These are phyloP conservation scores for Drechslerella coelobrocha DNA, from an alignment of 2,329 filamentous ascomycete species.

Conservation along the genomic window DNA sequence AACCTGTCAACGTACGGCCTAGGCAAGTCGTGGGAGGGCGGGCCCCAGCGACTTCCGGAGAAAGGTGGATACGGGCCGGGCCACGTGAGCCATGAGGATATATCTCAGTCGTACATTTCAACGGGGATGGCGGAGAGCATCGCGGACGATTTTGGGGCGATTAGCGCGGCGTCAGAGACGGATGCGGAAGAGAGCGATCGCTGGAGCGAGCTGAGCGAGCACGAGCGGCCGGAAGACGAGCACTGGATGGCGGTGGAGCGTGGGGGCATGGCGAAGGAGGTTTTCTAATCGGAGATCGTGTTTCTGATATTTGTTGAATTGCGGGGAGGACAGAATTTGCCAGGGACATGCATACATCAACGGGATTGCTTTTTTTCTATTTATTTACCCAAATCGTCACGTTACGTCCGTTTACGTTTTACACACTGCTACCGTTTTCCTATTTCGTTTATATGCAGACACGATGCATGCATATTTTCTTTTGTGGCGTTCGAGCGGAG, in stretches of 20 bases:
- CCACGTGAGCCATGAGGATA: slow-evolving; percentile 35
- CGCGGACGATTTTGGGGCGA: slow-evolving; percentile 39
- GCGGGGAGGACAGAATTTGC: too few relatives aligned
- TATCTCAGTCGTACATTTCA: slow-evolving; percentile 42
- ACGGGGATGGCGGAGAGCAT: slow-evolving; percentile 35
- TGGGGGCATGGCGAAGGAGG: slow-evolving; percentile 41
- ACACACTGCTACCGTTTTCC: not conserved
- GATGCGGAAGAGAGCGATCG: slow-evolving; percentile 49
- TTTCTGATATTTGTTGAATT: not conserved
- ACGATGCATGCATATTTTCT: not conserved
- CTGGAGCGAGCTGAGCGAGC: slow-evolving; percentile 44
- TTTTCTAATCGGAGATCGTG: slow-evolving; percentile 12
- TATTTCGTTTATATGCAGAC: not conserved
- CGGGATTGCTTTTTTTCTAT: not conserved
- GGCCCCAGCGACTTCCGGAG: not conserved
- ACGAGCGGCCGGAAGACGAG: slow-evolving; percentile 29
- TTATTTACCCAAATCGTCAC: not conserved
- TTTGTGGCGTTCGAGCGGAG: not conserved
- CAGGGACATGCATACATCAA: not conserved
- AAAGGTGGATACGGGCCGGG: slow-evolving; percentile 16
- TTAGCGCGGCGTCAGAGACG: slow-evolving; percentile 33
- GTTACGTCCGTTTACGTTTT: not conserved
- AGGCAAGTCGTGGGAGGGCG: slow-evolving; percentile 9
- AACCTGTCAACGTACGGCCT: slow-evolving; percentile 35
- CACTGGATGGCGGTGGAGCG: slow-evolving; percentile 47